Evolutionary conservation across 805 yeast genomes (phyloP).

Genomic region (Candida arabinofermentans): DNA sequence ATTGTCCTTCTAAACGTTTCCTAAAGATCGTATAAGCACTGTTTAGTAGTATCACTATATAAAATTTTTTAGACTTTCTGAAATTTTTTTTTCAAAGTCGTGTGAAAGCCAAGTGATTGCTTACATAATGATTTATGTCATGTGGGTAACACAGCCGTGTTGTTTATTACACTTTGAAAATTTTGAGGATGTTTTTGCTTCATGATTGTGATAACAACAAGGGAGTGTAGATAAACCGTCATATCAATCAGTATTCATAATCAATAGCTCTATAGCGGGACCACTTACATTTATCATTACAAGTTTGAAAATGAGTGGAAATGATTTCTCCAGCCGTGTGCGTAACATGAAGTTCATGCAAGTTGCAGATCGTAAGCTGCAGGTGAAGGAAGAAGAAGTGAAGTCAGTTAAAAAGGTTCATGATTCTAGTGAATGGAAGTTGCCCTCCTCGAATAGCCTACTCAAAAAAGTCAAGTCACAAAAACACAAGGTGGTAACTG

Average conservation of each 20-base stretch:
- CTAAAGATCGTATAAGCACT: too few relatives aligned
- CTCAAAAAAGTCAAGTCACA: constrained; percentile 18
- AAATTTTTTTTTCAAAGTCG: too few relatives aligned
- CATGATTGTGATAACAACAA: background rate
- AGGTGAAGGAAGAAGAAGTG: constrained; percentile 30
- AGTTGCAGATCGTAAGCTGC: constrained; percentile 36
- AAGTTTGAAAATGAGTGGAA: constrained; percentile 15
- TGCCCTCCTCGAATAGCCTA: constrained; percentile 32
- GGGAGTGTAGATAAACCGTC: background rate
- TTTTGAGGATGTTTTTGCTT: background rate
- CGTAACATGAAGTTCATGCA: constrained; percentile 80
- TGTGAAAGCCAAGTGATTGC: too few relatives aligned
- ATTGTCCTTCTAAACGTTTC: too few relatives aligned
- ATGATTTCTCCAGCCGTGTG: constrained; percentile 59
- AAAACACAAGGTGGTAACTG: constrained; percentile 15
- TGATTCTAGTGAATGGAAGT: constrained; percentile 54
- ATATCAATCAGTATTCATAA: too few relatives aligned
- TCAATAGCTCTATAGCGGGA: too few relatives aligned
- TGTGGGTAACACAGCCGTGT: too few relatives aligned
- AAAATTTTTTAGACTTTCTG: too few relatives aligned
- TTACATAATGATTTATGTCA: too few relatives aligned
- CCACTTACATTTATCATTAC: too few relatives aligned
- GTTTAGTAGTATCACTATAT: too few relatives aligned
- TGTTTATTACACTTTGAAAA: background rate
- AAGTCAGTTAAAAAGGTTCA: constrained; percentile 25